Conservation (phyloP, 2,329 filamentous ascomycete genomes). For the Xylariaceae sp. region DNA sequence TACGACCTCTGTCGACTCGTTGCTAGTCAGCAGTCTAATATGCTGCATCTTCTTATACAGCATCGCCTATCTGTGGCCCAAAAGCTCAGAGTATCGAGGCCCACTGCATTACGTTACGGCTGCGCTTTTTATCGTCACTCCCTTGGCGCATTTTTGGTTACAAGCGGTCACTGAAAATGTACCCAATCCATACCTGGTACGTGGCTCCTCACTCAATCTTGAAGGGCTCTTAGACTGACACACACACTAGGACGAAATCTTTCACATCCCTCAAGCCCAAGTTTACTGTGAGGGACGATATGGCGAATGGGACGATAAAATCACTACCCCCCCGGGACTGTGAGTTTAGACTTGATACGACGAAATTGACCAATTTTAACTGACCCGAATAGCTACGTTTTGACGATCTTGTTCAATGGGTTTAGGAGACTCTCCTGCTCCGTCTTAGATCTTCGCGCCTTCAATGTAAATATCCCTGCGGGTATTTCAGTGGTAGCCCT, state of each 20-base stretch:
- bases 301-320: constrained; percentile 89
- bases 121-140: constrained; percentile 11
- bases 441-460: constrained; percentile 52
- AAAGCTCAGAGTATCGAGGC: not conserved
- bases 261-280: constrained; percentile 90
- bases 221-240: constrained; percentile 1
- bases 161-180: constrained; percentile 47
- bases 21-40: constrained; percentile 17
- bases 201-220: constrained; percentile 7
- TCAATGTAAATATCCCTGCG: constrained; percentile 54
- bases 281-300: constrained; percentile 80
- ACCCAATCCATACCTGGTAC: constrained; percentile 61
- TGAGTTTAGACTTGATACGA: constrained; percentile 49
- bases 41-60: constrained; percentile 23
- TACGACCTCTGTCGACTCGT: constrained; percentile 17
- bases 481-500: constrained; percentile 53
- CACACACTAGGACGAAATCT: constrained; percentile 74
- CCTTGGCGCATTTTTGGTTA: constrained; percentile 44
- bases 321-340: constrained; percentile 93
- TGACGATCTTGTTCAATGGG: constrained; percentile 50
- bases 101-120: not conserved
- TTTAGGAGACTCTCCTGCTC: constrained; percentile 44
- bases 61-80: constrained; percentile 2
- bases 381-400: constrained; percentile 38
- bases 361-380: constrained; percentile 27